Evolutionary conservation across 1,139 yeast genomes (phyloP).

Genomic region (Arxiozyma telluris): DNA sequence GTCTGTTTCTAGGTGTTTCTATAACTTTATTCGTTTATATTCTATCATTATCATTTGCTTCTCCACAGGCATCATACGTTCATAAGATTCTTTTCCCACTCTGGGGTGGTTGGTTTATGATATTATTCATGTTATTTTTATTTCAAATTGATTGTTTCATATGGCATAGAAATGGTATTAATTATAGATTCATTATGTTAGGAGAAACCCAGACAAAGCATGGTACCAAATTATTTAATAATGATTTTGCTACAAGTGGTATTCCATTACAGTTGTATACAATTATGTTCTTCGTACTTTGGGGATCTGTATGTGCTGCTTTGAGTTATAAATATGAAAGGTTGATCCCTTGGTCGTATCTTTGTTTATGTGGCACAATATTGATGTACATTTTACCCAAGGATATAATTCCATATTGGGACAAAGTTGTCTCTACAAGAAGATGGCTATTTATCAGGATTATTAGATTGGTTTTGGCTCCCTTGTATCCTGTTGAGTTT

Average conservation of each 20-base stretch:
- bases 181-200: conserved; percentile 76
- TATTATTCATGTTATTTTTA: conserved; percentile 49
- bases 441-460: conserved; percentile 67
- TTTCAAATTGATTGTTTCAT: conserved; percentile 62
- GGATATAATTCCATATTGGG: conserved; percentile 26
- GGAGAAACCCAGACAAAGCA: conserved; percentile 66
- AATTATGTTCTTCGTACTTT: conserved; percentile 50
- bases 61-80: conserved; percentile 29
- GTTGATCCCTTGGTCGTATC: conserved; percentile 74
- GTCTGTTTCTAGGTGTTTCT: conserved; percentile 61
- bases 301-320: conserved; percentile 58
- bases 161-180: conserved; percentile 69
- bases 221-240: conserved; percentile 34
- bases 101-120: conserved; percentile 83
- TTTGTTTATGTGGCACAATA: conserved; percentile 43
- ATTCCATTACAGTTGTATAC: conserved; percentile 37
- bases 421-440: conserved; percentile 26
- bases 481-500: conserved; percentile 89
- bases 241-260: conserved; percentile 31
- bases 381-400: conserved; percentile 52
- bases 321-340: conserved; percentile 65
- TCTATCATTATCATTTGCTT: conserved; percentile 28
- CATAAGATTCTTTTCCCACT: conserved; percentile 60
- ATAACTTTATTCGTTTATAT: conserved; percentile 42
- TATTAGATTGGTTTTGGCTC: conserved; percentile 69